Conservation (phyloP, 108 stramenopile genomes). For the Cyclotella distinguenda region DNA sequence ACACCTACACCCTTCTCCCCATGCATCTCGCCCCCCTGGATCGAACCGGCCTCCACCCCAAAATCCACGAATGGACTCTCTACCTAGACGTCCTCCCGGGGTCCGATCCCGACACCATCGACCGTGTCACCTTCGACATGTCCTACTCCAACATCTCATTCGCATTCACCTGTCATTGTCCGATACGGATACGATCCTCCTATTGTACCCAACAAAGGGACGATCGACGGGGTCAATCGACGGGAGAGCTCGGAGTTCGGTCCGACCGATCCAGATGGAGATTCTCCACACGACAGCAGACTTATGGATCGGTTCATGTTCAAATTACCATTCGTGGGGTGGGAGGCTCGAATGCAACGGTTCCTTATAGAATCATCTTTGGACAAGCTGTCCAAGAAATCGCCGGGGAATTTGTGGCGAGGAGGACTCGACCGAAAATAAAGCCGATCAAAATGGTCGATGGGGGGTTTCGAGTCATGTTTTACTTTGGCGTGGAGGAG, state of each 20-base stretch:
- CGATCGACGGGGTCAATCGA: not conserved
- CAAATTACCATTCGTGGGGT: slow-evolving; percentile 49
- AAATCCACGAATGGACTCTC: slow-evolving; percentile 51
- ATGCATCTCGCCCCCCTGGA: slow-evolving; percentile 23
- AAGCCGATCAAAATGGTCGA: slow-evolving; percentile 40
- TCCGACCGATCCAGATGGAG: slow-evolving; percentile 34
- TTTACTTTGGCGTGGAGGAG: slow-evolving; percentile 39
- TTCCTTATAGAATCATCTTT: slow-evolving; percentile 21
- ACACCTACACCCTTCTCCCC: slow-evolving; percentile 47
- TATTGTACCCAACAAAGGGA: slow-evolving; percentile 1
- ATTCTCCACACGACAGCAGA: slow-evolving; percentile 57
- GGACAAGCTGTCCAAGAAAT: slow-evolving; percentile 15
- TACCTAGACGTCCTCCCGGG: slow-evolving; percentile 57
- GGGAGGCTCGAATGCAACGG: slow-evolving; percentile 33
- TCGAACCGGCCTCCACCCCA: slow-evolving; percentile 17
- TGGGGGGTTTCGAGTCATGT: slow-evolving; percentile 34
- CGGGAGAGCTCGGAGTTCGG: slow-evolving; percentile 8
- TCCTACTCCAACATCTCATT: slow-evolving; percentile 23
- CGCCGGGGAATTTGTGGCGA: slow-evolving; percentile 37
- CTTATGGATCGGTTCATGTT: slow-evolving; percentile 42
- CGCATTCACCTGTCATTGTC: slow-evolving; percentile 45
- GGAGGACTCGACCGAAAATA: slow-evolving; percentile 21
- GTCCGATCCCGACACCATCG: slow-evolving; percentile 49
- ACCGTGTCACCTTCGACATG: slow-evolving; percentile 54
- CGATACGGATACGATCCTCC: slow-evolving; percentile 26